phyloP scores from a whole-genome alignment of 106 monocot species.

The Dendrobium chrysotoxum region DNA sequence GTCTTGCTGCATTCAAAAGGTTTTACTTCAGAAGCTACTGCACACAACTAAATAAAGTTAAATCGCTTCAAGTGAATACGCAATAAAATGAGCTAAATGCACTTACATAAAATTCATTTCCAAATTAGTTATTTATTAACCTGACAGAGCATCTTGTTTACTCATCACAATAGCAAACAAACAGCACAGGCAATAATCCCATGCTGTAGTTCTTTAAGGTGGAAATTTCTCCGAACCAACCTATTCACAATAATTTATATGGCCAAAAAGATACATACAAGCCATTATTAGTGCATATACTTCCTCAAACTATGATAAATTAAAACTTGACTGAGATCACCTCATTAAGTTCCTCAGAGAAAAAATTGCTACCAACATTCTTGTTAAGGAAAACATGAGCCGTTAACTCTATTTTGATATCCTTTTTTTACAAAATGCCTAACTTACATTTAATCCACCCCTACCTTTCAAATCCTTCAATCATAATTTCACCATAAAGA shows the following conservation, averaged over 20 bases:
- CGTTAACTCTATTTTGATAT: too few species aligned
- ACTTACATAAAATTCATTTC: neutral
- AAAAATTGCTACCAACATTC: too few species aligned
- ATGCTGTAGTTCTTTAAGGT: neutral
- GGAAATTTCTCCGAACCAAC: neutral
- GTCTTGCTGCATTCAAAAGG: neutral
- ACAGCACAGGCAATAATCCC: neutral
- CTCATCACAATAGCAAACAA: neutral
- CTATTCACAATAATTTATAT: neutral
- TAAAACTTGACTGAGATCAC: neutral
- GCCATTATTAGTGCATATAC: neutral
- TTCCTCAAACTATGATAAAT: neutral
- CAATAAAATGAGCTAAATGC: neutral
- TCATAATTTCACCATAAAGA: too few species aligned
- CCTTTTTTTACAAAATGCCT: too few species aligned
- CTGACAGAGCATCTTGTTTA: neutral
- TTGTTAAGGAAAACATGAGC: too few species aligned
- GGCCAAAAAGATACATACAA: neutral
- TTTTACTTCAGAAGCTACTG: neutral
- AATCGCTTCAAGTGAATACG: neutral
- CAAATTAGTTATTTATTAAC: neutral
- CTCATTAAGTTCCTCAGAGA: neutral
- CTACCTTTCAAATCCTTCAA: too few species aligned
- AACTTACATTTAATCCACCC: too few species aligned
- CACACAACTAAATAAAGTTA: neutral